Percentiles rank a stretch among this genome's conserved stretches.
phyloP scores from a whole-genome alignment of 306 rosid species.

The Vigna trinervia region DNA sequence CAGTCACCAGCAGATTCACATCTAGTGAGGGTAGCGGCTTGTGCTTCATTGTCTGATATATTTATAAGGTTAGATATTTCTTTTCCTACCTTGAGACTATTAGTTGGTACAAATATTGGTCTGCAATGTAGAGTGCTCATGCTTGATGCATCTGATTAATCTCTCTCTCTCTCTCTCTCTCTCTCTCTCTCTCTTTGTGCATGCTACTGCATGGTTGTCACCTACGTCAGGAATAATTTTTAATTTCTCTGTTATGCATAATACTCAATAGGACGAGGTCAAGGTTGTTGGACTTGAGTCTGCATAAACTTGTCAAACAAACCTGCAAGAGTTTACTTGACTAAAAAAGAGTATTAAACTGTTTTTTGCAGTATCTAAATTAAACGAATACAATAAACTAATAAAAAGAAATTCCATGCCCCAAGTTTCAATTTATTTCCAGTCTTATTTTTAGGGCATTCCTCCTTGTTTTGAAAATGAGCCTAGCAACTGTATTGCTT shows the following conservation, averaged over 20 bases:
- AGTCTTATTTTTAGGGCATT: background rate
- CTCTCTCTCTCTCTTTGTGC: conserved; percentile 6
- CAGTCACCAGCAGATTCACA: conserved; percentile 66
- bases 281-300: background rate
- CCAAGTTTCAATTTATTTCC: background rate
- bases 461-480: background rate
- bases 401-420: background rate
- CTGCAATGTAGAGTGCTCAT: conserved; percentile 13
- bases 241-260: conserved; percentile 1
- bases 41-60: conserved; percentile 78
- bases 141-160: conserved; percentile 32
- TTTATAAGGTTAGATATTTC: conserved; percentile 69
- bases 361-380: background rate
- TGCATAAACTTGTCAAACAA: background rate
- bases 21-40: conserved; percentile 77
- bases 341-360: background rate
- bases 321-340: background rate
- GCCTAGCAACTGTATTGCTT: background rate
- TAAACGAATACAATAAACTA: background rate
- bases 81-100: conserved; percentile 30
- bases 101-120: conserved; percentile 5
- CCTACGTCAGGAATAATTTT: background rate
- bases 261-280: conserved; percentile 19
- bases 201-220: background rate
- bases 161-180: background rate